Evolutionary conservation across 306 rosid species (phyloP), one percentile per base, ranked within the genome.

Genomic region (Luffa acutangula): DNA sequence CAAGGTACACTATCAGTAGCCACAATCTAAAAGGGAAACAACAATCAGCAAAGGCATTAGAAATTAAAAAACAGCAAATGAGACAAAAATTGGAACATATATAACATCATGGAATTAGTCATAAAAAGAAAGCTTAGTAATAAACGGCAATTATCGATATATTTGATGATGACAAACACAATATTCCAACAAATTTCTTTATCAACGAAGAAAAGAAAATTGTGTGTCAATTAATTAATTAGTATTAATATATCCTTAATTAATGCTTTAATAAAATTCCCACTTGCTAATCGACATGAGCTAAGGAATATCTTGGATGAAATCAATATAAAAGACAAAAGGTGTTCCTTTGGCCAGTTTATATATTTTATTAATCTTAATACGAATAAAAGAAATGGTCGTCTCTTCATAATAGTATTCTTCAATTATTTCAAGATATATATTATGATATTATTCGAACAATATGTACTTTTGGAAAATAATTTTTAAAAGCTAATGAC

Each of bases 261-360:
- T 63, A 63, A 63, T 34, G 20, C 2, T 34, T 34, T 36, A 64
- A 36, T 64, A 14, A 64, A 34, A 13, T 63, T 14, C 70, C 70
- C 70, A 64, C 70, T 64, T 34, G 70, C 70, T 64, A 64, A 18
- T 64, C 45, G 70, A 64, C 70, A 64, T 64, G 45, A 64, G 70
- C 70, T 64, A 64, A 64, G 70, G 70, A 64, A 64, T 13, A 36
- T 5, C 11, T 64, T 36, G 45, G 70, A 64, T 64, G 45, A 64
- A 64, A 34, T 34, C 70, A 64, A 64, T 64, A 6, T 4, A 64
- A 64, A 64, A 36, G 70, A 64, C 70, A 64, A 64, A 64, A 34
- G 45, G 70, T 36, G 70, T 64, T 64, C 70, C 70, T 64, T 64
- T 64, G 20, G 4, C 70, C 70, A 64, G 36, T 37, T 14, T 64